These are phyloP conservation scores for Penicillium coffeae DNA, from an alignment of 495 filamentous ascomycete genomes.

Conservation along the genomic window DNA sequence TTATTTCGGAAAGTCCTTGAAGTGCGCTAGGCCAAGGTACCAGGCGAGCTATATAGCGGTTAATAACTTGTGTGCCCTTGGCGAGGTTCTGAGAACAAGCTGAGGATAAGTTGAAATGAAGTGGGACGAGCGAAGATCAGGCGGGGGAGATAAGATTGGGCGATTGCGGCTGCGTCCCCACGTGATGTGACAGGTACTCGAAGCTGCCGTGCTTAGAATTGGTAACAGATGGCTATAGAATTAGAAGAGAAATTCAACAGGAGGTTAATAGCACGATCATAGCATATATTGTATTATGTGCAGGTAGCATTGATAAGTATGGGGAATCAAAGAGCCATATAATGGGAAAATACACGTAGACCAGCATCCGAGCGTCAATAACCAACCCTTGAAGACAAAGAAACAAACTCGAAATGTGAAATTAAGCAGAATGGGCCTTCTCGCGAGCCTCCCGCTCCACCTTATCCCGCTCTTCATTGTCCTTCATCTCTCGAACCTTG, in stretches of 20 bases:
- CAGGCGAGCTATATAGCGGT: neutral
- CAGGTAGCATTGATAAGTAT: conserved; percentile 15
- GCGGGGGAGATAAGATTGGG: conserved; percentile 17
- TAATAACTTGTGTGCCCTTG: neutral
- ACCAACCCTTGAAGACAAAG: neutral
- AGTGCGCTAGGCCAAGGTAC: neutral
- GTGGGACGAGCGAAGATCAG: neutral
- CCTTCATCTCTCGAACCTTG: conserved; percentile 92
- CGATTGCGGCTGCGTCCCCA: neutral
- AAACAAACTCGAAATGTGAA: neutral
- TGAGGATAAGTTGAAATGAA: neutral
- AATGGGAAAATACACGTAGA: conserved; percentile 12
- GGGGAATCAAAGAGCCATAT: conserved; percentile 32
- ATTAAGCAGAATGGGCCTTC: conserved; percentile 32
- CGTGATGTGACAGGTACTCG: conserved; percentile 3
- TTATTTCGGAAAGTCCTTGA: too few species aligned
- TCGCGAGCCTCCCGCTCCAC: conserved; percentile 53
- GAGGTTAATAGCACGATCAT: neutral
- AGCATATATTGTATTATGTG: conserved; percentile 9
- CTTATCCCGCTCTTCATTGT: conserved; percentile 70
- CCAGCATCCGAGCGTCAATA: conserved; percentile 2
- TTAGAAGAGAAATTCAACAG: neutral
- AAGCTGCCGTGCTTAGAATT: neutral
- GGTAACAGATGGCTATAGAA: neutral
- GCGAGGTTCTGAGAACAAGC: too few species aligned